Evolutionary conservation across 2,329 filamentous ascomycete species (phyloP).

Genomic region (Beauveria scarabaeidicola): DNA sequence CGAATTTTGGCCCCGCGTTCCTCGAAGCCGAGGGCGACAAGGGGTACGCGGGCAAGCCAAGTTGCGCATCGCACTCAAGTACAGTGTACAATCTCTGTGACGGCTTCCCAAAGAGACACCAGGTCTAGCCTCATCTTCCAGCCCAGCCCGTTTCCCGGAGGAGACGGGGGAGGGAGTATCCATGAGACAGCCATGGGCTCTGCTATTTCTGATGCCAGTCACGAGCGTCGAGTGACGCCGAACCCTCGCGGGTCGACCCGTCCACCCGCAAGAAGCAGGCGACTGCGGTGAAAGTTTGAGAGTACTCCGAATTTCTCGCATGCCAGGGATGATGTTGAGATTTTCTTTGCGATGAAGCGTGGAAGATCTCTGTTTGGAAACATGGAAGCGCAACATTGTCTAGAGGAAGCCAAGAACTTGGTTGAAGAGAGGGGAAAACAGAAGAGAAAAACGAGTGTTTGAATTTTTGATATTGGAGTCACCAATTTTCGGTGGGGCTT

Average conservation of each 20-base stretch:
- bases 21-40: background rate
- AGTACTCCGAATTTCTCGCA: conserved; percentile 69
- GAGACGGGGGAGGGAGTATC: conserved; percentile 10
- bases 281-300: conserved; percentile 51
- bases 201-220: conserved; percentile 83
- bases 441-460: background rate
- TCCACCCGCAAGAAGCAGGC: conserved; percentile 33
- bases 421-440: conserved; percentile 13
- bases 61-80: conserved; percentile 90
- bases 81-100: conserved; percentile 78
- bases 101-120: conserved; percentile 68
- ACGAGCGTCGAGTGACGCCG: conserved; percentile 67
- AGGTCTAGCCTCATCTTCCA: conserved; percentile 15
- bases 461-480: conserved; percentile 11
- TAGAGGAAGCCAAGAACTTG: conserved; percentile 14
- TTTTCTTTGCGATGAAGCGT: background rate
- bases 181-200: conserved; percentile 31
- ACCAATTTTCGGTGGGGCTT: conserved; percentile 4
- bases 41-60: conserved; percentile 33
- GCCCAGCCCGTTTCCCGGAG: conserved; percentile 21
- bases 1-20: conserved; percentile 48
- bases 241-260: conserved; percentile 69
- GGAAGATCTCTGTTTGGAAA: conserved; percentile 14
- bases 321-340: conserved; percentile 7
- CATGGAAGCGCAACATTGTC: conserved; percentile 18